Percentiles rank a stretch among this genome's conserved stretches.
Conservation (phyloP, 225 moss, liverwort and hornwort species). For the Polytrichum commune region DNA sequence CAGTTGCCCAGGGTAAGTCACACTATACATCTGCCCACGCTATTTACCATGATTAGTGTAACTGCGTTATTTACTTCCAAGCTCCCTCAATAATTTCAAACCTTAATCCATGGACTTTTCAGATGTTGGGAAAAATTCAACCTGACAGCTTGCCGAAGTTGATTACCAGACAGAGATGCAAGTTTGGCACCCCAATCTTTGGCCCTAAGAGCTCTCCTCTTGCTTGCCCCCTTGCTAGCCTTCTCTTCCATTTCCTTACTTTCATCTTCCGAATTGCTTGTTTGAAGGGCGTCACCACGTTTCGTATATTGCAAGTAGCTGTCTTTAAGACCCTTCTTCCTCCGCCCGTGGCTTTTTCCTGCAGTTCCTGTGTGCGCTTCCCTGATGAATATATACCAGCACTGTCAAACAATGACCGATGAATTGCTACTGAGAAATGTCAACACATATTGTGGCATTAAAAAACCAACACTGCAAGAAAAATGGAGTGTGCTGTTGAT, state of each 20-base stretch:
- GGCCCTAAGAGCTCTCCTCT: conserved; percentile 69
- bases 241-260: conserved; percentile 42
- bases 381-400: conserved; percentile 17
- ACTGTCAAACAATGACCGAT: conserved; percentile 9
- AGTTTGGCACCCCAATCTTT: conserved; percentile 69
- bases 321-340: conserved; percentile 46
- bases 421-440: neutral
- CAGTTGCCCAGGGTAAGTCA: too few species aligned
- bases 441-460: neutral
- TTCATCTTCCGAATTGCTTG: conserved; percentile 26
- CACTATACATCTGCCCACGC: too few species aligned
- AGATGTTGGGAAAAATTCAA: conserved; percentile 5
- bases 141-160: conserved; percentile 83
- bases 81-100: too few species aligned
- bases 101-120: too few species aligned
- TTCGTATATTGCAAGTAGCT: conserved; percentile 42
- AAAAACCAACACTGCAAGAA: neutral
- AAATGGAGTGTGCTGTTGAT: neutral
- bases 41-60: too few species aligned
- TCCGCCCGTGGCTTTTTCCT: conserved; percentile 54
- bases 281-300: conserved; percentile 35
- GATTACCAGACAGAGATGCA: conserved; percentile 63
- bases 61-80: too few species aligned
- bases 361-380: conserved; percentile 59
- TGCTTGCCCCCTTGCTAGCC: conserved; percentile 72